A percentile compares a stretch with the other conserved stretches of the same genome.
phyloP scores from a whole-genome alignment of 176 grass and related monocot genomes.

The Triticum turgidum region DNA sequence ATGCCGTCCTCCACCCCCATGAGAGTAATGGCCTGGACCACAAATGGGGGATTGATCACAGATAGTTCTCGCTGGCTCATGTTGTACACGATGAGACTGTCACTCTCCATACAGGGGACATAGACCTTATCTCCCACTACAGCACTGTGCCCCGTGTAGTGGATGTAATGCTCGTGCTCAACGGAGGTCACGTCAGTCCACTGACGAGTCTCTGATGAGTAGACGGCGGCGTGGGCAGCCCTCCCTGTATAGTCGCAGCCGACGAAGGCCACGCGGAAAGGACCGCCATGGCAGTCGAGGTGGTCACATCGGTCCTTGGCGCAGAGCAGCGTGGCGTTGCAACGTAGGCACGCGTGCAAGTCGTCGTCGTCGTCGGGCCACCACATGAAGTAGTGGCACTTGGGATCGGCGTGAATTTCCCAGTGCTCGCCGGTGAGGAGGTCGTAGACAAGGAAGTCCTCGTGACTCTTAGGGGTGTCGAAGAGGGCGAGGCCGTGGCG shows the following conservation, averaged over 20 bases:
- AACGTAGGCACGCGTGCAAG: not conserved
- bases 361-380: not conserved
- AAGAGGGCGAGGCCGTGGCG: not conserved
- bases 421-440: not conserved
- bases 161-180: not conserved
- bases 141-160: not conserved
- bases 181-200: not conserved
- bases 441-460: not conserved
- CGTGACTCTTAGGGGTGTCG: not conserved
- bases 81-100: not conserved
- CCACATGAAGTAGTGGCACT: not conserved
- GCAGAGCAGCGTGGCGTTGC: not conserved
- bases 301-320: not conserved
- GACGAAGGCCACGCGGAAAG: not conserved
- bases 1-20: not conserved
- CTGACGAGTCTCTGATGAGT: not conserved
- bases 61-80: not conserved
- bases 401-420: not conserved
- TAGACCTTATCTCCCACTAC: not conserved
- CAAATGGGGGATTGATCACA: not conserved
- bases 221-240: not conserved
- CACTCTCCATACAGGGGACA: not conserved
- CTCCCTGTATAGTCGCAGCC: not conserved
- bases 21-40: not conserved
- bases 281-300: not conserved